phyloP scores from a whole-genome alignment of 2,329 filamentous ascomycete species.

The Aspergillus oerlinghausenensis region DNA sequence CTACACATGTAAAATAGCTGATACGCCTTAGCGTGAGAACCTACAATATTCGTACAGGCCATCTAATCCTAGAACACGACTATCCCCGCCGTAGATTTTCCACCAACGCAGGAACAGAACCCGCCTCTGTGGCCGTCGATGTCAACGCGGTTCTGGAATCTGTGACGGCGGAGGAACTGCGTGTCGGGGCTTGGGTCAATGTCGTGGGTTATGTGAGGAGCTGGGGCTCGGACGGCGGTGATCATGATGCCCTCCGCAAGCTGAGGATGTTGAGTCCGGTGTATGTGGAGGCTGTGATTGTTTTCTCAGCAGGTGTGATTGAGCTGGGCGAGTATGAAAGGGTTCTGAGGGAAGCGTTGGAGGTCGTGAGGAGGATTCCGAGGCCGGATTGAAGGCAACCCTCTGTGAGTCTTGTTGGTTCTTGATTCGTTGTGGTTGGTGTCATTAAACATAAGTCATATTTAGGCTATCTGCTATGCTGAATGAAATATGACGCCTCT shows the following conservation, averaged over 20 bases:
- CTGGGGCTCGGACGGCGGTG: not conserved
- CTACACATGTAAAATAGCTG: not conserved
- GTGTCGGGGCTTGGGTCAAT: conserved; percentile 82
- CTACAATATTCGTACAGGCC: conserved; percentile 55
- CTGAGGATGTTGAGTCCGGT: conserved; percentile 28
- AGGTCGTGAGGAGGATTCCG: conserved; percentile 28
- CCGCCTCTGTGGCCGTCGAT: conserved; percentile 58
- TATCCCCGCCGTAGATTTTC: conserved; percentile 41
- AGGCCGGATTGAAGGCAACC: conserved; percentile 2
- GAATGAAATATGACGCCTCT: not conserved
- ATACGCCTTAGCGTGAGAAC: conserved; percentile 50
- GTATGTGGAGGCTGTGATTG: conserved; percentile 66
- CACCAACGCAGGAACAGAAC: conserved; percentile 20
- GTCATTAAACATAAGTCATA: not conserved
- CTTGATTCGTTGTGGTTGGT: not conserved
- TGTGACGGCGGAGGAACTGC: conserved; percentile 59
- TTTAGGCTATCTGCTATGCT: not conserved
- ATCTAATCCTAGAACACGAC: conserved; percentile 64
- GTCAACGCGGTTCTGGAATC: conserved; percentile 65
- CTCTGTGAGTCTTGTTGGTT: not conserved
- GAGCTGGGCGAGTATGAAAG: conserved; percentile 67
- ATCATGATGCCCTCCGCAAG: conserved; percentile 11
- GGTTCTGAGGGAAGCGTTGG: conserved; percentile 43
- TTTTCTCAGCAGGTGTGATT: conserved; percentile 73
- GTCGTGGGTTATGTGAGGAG: conserved; percentile 72